Base-by-base conservation (phyloP, 495 filamentous ascomycete genomes). In the Tuber calosporum region DNA sequence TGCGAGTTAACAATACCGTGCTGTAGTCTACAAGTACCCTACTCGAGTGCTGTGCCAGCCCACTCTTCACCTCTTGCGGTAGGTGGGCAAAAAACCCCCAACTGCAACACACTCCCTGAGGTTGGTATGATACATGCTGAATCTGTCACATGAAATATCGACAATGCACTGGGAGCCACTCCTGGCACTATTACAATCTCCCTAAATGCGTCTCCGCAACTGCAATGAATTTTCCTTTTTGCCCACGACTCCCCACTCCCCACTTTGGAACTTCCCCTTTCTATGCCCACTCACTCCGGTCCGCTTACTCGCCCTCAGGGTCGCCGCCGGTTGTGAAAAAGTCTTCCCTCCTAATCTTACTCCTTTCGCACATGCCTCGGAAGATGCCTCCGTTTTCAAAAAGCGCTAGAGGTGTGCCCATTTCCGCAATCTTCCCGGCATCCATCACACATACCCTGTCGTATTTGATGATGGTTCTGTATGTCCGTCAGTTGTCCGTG, bases 381-480 rank as follows among this genome's bases (percentile, higher is more conserved):
- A 97, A 97, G 34, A 95, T 93, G 0, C 94, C 90, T 11, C 85
- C 88, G 9, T 83, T 83, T 76, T 90, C 83, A 86, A 88, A 97
- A 74, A 99, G 83, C 30, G 83, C 83, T 67, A 89, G 70, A 38
- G 94, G 94, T n/a, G 87, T 83, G 70, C 90, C 95, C 79, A 97
- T 84, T 86, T 97, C 93, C 2, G 90, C 91, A 77, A 99, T 96
- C 45, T 83, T 82, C 0, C 94, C 94, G 41, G 89, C 86, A 73
- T 97, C 94, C 94, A 99, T 96, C 43, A 99, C 94, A 73, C 91
- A 93, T 76, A 99, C 97, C 9, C 94, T 88, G 81, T 99, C 95
- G 80, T 97, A 97, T n/a, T 89, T 87, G 74, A 97, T 90, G 74
- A 97, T 96, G 0, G 95, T 97, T 74, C 74, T 78, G 67, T 43